phyloP scores from a whole-genome alignment of 306 rosid species.

The Parietaria judaica region DNA sequence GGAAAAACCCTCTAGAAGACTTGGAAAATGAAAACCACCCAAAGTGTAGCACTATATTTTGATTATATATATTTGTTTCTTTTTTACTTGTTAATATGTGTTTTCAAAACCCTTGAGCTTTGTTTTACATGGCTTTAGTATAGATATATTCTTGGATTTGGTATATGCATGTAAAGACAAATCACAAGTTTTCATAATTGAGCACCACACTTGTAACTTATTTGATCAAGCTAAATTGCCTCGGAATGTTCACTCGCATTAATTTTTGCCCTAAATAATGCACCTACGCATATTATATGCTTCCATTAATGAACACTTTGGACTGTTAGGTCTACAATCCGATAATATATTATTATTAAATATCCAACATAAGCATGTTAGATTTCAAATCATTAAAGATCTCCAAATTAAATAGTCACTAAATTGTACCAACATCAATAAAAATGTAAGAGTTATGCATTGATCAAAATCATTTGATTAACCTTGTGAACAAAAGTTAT shows the following conservation, averaged over 20 bases:
- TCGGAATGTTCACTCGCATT: not conserved
- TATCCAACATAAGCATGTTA: not conserved
- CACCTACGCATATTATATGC: not conserved
- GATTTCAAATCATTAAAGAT: slow-evolving; percentile 3
- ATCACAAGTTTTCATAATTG: not conserved
- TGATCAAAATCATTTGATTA: no score
- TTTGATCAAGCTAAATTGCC: slow-evolving; percentile 1
- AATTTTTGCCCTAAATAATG: slow-evolving; percentile 3
- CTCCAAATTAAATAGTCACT: no score
- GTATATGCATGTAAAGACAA: no score
- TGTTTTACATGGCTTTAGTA: not conserved
- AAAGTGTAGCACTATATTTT: no score
- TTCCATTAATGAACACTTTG: not conserved
- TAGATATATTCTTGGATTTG: not conserved
- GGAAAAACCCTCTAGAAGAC: no score
- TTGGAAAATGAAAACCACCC: no score
- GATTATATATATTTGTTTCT: no score
- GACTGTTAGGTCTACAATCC: slow-evolving; percentile 1
- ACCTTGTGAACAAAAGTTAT: no score
- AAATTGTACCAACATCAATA: not conserved
- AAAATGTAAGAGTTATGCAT: not conserved
- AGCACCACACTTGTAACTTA: not conserved
- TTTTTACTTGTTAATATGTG: not conserved
- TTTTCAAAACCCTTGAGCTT: not conserved
- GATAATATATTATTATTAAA: not conserved